A percentile compares a stretch with the other conserved stretches of the same genome.
phyloP scores from a whole-genome alignment of 768 basidiomycete species.

The Mycena olivaceomarginata region DNA sequence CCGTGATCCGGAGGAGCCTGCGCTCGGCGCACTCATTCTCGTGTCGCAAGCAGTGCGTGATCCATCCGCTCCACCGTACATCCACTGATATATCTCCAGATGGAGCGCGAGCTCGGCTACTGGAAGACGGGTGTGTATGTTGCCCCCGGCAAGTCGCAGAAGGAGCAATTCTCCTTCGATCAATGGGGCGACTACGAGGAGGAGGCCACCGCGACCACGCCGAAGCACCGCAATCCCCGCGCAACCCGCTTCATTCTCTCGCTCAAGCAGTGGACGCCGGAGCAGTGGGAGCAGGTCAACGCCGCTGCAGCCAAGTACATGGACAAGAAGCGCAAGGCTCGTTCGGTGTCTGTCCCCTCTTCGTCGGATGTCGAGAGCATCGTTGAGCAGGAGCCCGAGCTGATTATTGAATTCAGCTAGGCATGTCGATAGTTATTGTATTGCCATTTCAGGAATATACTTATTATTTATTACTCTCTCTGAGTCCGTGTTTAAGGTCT shows the following conservation, averaged over 20 bases:
- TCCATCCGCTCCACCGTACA: not conserved
- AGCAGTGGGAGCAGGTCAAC: slow-evolving; percentile 2
- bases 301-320: not conserved
- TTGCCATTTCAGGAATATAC: no score
- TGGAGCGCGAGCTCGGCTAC: slow-evolving; percentile 2
- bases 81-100: not conserved
- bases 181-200: slow-evolving; percentile 1
- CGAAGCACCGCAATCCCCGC: not conserved
- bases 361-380: not conserved
- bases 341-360: not conserved
- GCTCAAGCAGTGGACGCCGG: not conserved
- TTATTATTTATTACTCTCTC: no score
- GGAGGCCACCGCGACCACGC: slow-evolving; percentile 3
- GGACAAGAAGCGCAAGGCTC: slow-evolving; percentile 1
- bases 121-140: slow-evolving; percentile 5
- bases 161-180: slow-evolving; percentile 4
- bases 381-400: slow-evolving; percentile 1
- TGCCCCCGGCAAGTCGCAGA: slow-evolving; percentile 1
- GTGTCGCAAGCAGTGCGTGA: not conserved
- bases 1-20: not conserved
- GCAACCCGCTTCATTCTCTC: slow-evolving; percentile 4
- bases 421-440: not conserved
- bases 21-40: not conserved
- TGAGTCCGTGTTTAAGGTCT: no score
- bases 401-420: not conserved